Evolutionary conservation across 208 protist species (phyloP).

Genomic region (Leishmania major): DNA sequence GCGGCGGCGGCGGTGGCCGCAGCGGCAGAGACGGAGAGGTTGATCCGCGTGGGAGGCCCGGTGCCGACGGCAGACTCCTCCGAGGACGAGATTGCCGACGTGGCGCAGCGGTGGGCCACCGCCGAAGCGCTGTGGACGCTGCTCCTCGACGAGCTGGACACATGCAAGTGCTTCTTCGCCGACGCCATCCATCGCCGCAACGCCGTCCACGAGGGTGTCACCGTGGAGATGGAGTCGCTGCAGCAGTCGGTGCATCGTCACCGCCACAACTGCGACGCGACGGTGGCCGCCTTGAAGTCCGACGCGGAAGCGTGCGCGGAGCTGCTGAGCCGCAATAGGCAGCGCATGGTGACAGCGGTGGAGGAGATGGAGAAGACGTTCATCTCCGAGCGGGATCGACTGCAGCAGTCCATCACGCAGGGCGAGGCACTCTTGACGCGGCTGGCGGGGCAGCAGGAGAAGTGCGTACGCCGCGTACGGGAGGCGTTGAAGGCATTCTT

Average conservation of each 20-base stretch:
- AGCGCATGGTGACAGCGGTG: conserved; percentile 29
- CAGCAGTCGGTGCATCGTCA: conserved; percentile 34
- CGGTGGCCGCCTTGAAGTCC: conserved; percentile 36
- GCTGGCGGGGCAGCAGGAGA: conserved; percentile 66
- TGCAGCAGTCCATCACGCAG: conserved; percentile 37
- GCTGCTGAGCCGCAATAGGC: conserved; percentile 31
- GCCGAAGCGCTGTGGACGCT: conserved; percentile 60
- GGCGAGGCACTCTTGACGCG: conserved; percentile 42
- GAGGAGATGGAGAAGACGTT: conserved; percentile 41
- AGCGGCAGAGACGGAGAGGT: neutral
- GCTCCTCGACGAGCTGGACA: conserved; percentile 57
- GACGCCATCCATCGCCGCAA: conserved; percentile 11
- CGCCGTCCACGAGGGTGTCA: conserved; percentile 5
- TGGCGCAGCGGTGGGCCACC: conserved; percentile 25
- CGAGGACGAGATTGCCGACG: conserved; percentile 1
- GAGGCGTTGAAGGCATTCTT: conserved; percentile 78
- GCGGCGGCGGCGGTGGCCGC: neutral
- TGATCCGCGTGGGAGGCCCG: neutral
- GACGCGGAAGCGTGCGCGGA: conserved; percentile 46
- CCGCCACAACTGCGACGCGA: conserved; percentile 15
- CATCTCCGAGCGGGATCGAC: conserved; percentile 24
- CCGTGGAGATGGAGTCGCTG: conserved; percentile 13
- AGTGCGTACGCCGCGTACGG: conserved; percentile 67
- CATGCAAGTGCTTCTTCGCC: conserved; percentile 40
- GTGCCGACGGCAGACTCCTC: neutral